These are phyloP conservation scores for Osmanthus fragrans DNA, from an alignment of 257 asterid genomes.

Conservation along the genomic window DNA sequence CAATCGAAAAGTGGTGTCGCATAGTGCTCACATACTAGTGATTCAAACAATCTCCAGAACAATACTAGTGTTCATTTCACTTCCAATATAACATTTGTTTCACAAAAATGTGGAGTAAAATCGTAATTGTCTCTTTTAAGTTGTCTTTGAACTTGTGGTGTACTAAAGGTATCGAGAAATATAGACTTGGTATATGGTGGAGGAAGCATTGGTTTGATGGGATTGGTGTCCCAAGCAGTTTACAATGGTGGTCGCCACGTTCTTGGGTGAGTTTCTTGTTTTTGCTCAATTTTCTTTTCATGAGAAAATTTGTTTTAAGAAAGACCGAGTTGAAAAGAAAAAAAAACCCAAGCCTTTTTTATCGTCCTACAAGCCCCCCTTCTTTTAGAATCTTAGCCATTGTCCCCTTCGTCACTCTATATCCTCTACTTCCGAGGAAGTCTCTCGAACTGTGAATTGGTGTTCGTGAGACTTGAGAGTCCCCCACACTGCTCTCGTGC, in stretches of 20 bases:
- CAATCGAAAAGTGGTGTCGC: neutral
- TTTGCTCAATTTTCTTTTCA: neutral
- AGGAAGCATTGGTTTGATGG: conserved; percentile 49
- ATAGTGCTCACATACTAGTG: neutral
- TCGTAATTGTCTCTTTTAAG: too few species aligned
- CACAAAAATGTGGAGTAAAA: too few species aligned
- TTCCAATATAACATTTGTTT: too few species aligned
- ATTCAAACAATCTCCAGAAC: too few species aligned
- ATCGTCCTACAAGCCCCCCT: neutral
- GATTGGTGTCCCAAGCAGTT: conserved; percentile 43
- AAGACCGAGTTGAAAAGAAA: too few species aligned
- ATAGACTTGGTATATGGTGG: conserved; percentile 47
- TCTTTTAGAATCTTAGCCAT: neutral
- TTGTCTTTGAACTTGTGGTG: neutral
- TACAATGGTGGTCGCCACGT: conserved; percentile 42
- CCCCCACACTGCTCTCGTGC: neutral
- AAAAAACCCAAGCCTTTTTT: neutral
- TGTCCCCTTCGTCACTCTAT: neutral
- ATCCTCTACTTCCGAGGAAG: neutral
- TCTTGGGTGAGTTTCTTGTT: conserved; percentile 34
- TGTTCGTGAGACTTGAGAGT: neutral
- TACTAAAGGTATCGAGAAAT: conserved; percentile 35
- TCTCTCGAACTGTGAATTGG: neutral
- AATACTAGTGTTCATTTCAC: neutral
- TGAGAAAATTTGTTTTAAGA: too few species aligned